A percentile compares a stretch with the other conserved stretches of the same genome.
Conservation (phyloP, 2,329 filamentous ascomycete genomes). For the Trichoderma polysporum region DNA sequence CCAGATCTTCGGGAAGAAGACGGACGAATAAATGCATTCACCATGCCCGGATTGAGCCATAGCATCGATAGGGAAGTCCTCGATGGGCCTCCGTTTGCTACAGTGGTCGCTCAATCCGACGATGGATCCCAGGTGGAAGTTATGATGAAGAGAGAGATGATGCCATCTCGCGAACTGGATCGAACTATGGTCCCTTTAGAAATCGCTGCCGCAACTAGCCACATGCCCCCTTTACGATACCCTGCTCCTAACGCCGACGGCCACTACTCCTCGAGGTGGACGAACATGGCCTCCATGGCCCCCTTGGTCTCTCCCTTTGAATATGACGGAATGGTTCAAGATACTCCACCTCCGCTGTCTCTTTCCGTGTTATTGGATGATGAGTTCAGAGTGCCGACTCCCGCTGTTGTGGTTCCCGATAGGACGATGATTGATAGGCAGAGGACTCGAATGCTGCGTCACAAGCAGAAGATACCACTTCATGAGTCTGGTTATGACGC, state of each 20-base stretch:
- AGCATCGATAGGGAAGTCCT: slow-evolving; percentile 7
- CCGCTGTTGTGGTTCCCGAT: slow-evolving; percentile 48
- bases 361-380: slow-evolving; percentile 22
- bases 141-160: slow-evolving; percentile 13
- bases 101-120: slow-evolving; percentile 20
- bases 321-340: slow-evolving; percentile 16
- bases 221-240: slow-evolving; percentile 12
- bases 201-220: slow-evolving; percentile 19
- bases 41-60: slow-evolving; percentile 16
- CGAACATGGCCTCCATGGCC: not conserved
- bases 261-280: slow-evolving; percentile 6
- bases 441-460: slow-evolving; percentile 45
- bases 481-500: slow-evolving; percentile 54
- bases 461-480: slow-evolving; percentile 46
- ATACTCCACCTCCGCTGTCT: slow-evolving; percentile 21
- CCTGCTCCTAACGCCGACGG: slow-evolving; percentile 18
- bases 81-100: slow-evolving; percentile 9
- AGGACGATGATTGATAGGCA: slow-evolving; percentile 40
- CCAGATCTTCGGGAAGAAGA: slow-evolving; percentile 18
- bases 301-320: slow-evolving; percentile 12
- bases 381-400: slow-evolving; percentile 41
- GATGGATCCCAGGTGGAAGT: slow-evolving; percentile 5
- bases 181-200: slow-evolving; percentile 18
- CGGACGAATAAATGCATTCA: slow-evolving; percentile 17
- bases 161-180: slow-evolving; percentile 17